A percentile compares a stretch with the other conserved stretches of the same genome.
Conservation (phyloP, 805 yeast species). For the Saccharomycopsis fibuligera region DNA sequence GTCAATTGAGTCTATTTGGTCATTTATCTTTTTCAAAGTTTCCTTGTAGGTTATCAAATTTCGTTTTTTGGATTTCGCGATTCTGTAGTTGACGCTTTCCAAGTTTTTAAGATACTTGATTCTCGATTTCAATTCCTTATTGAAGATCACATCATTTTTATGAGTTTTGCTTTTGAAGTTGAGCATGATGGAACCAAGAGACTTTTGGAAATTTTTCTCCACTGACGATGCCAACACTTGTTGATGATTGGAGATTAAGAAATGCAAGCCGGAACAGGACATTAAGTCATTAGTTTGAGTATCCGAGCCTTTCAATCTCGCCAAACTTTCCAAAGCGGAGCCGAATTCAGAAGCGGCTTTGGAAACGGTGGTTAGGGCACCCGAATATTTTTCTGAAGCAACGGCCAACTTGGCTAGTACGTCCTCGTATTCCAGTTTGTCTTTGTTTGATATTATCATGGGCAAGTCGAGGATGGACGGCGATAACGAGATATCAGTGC, state of each 20-base stretch:
- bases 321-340: slow-evolving; percentile 55
- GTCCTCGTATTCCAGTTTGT: slow-evolving; percentile 44
- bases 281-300: slow-evolving; percentile 55
- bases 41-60: slow-evolving; percentile 63
- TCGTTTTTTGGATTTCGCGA: slow-evolving; percentile 54
- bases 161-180: slow-evolving; percentile 39
- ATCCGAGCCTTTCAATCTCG: slow-evolving; percentile 58
- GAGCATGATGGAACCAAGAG: slow-evolving; percentile 40
- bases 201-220: slow-evolving; percentile 47
- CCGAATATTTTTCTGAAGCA: slow-evolving; percentile 41
- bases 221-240: slow-evolving; percentile 58
- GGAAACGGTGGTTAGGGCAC: slow-evolving; percentile 42
- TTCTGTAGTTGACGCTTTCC: slow-evolving; percentile 54
- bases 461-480: slow-evolving; percentile 55
- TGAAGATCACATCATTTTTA: slow-evolving; percentile 47
- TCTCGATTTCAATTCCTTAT: slow-evolving; percentile 44
- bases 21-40: slow-evolving; percentile 60
- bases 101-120: slow-evolving; percentile 47
- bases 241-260: slow-evolving; percentile 70
- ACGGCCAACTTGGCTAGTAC: slow-evolving; percentile 42
- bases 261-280: slow-evolving; percentile 72
- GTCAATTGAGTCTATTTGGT: slow-evolving; percentile 75
- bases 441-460: slow-evolving; percentile 54
- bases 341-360: slow-evolving; percentile 69
- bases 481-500: slow-evolving; percentile 22